phyloP scores from a whole-genome alignment of 2,329 filamentous ascomycete species.

The Neurospora sp. region DNA sequence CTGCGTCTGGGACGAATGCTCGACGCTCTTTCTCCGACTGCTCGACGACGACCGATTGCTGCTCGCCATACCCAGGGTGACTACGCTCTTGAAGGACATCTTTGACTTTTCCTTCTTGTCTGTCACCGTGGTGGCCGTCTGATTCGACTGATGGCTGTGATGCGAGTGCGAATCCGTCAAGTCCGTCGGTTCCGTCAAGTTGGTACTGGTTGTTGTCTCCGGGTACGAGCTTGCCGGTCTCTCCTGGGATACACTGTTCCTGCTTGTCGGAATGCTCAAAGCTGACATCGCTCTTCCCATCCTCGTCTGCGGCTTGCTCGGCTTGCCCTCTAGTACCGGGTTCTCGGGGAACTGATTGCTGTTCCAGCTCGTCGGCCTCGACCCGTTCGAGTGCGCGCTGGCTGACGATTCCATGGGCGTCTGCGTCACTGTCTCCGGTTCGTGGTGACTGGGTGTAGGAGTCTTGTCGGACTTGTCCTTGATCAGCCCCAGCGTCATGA shows the following conservation, averaged over 20 bases:
- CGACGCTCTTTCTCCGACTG: not conserved
- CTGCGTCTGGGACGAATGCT: not conserved
- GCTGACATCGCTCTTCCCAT: not conserved
- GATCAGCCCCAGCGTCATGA: not conserved
- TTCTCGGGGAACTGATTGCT: not conserved
- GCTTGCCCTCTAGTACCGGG: not conserved
- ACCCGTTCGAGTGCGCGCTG: not conserved
- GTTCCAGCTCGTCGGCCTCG: not conserved
- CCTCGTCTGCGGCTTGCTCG: not conserved
- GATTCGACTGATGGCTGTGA: not conserved
- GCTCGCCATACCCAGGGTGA: not conserved
- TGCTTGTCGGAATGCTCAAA: not conserved
- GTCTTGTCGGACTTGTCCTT: not conserved
- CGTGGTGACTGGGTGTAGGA: not conserved
- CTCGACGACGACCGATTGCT: not conserved
- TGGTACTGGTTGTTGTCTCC: not conserved
- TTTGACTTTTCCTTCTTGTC: not conserved
- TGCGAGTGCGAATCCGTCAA: not conserved
- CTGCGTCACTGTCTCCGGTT: not conserved
- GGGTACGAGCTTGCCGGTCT: not conserved
- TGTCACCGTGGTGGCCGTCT: not conserved
- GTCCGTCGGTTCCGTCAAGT: not conserved
- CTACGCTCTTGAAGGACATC: not conserved
- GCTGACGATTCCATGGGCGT: not conserved
- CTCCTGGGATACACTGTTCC: not conserved